Evolutionary conservation across 139 green algal genomes (phyloP), one percentile per base, ranked within the genome.

Genomic region (Desmodesmus armatus): DNA sequence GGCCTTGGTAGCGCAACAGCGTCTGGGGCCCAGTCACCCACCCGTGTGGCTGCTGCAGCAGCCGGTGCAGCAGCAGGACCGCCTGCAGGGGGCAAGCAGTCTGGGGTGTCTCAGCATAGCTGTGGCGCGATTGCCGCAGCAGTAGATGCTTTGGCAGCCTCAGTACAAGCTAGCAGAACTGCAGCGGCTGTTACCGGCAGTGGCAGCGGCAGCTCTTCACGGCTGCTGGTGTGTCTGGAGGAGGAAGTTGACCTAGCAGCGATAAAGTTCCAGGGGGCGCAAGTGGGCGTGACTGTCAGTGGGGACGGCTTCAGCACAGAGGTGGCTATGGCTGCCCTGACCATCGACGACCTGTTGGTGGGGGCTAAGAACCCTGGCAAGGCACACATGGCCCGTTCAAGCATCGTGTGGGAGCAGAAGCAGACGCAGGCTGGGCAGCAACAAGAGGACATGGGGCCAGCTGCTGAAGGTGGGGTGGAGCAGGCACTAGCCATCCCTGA

Each of bases 171-270:
- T 5, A 31, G 11, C 29, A n/a, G 55, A 29, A 25, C 75, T 53
- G 53, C 47, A 35, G 67, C 72, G 15, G 47, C 43, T 23, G 23
- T 31, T 31, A 7, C 60, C 35, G 60, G n/a, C 37, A 35, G 31
- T 11, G 44, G 25, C 71, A 41, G 19, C 29, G 23, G 43, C 43
- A 39, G 40, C 37, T 67, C 70, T 19, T 17, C 33, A n/a, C 55
- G 71, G 1, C 76, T 85, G 47, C 60, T 92, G 17, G 77, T 93
- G 37, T 79, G 93, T n/a, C 80, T 95, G 41, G 93, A 96, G 39
- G 91, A 90, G 25, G 90, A 93, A 77, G 87, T 88, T 58, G 65
- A 90, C 2, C 79, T 97, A 51, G 80, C 89, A 5, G 84, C 93
- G n/a, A 31, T 93, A 11, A 83, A 90, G 44, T 86, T 85, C 58